Evolutionary conservation across 352 stramenopile genomes (phyloP).

Genomic region (Phytophthora pini): DNA sequence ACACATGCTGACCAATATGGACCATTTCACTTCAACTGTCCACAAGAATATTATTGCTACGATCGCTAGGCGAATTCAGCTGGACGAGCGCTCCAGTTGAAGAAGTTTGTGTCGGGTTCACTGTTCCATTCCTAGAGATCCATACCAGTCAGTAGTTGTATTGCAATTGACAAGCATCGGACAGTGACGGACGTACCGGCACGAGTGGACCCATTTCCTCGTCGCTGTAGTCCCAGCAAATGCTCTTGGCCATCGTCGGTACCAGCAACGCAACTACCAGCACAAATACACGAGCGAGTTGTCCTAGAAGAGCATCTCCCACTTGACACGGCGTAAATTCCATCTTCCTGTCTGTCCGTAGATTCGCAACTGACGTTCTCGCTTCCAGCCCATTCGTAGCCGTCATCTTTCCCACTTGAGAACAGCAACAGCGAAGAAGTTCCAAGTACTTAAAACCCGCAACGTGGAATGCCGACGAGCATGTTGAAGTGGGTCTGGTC

Average conservation of each 20-base stretch:
- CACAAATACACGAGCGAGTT: constrained; percentile 18
- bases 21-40: too few species aligned
- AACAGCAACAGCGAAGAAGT: not conserved
- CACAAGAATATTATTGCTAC: not conserved
- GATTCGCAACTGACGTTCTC: constrained; percentile 15
- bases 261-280: not conserved
- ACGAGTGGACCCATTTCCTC: constrained; percentile 23
- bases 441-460: not conserved
- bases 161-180: not conserved
- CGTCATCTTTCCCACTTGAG: not conserved
- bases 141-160: not conserved
- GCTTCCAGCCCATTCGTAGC: not conserved
- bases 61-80: constrained; percentile 17
- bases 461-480: constrained; percentile 13
- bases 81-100: constrained; percentile 18
- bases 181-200: not conserved
- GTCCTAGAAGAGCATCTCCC: constrained; percentile 22
- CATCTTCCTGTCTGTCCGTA: constrained; percentile 12
- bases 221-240: constrained; percentile 28
- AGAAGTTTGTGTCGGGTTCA: constrained; percentile 19
- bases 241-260: constrained; percentile 17
- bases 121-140: constrained; percentile 26
- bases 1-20: too few species aligned
- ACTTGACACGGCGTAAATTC: not conserved
- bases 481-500: constrained; percentile 11